Conservation (phyloP, 2,329 filamentous ascomycete species). For the Trichoderma arundinaceum region DNA sequence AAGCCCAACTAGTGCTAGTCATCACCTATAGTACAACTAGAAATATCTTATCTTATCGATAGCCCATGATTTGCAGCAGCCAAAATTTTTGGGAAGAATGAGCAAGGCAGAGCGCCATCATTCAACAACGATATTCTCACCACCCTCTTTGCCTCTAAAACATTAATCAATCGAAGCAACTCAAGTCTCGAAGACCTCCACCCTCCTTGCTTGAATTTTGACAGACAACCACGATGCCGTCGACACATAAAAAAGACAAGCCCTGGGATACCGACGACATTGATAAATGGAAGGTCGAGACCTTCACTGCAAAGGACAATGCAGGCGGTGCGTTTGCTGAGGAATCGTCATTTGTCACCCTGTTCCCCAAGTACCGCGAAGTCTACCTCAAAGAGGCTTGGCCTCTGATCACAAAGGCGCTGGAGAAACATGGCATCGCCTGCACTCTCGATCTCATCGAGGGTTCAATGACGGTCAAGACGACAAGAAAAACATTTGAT, state of each 20-base stretch:
- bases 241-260: constrained; percentile 87
- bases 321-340: constrained; percentile 83
- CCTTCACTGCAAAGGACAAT: constrained; percentile 87
- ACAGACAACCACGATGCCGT: constrained; percentile 68
- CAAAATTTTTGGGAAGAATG: constrained; percentile 37
- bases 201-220: neutral
- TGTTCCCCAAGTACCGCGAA: constrained; percentile 98
- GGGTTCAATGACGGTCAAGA: constrained; percentile 96
- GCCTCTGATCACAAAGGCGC: constrained; percentile 84
- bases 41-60: constrained; percentile 25
- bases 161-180: neutral
- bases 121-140: neutral
- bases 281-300: constrained; percentile 93
- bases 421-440: constrained; percentile 86
- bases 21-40: constrained; percentile 10
- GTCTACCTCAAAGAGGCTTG: constrained; percentile 90
- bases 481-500: constrained; percentile 88
- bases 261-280: constrained; percentile 97
- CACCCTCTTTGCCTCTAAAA: neutral
- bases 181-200: no score
- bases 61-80: constrained; percentile 34
- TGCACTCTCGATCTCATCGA: constrained; percentile 94
- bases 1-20: constrained; percentile 16
- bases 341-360: constrained; percentile 84
- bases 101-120: constrained; percentile 22